These are phyloP conservation scores for Colletotrichum godetiae DNA, from an alignment of 2,329 filamentous ascomycete species.

Conservation along the genomic window DNA sequence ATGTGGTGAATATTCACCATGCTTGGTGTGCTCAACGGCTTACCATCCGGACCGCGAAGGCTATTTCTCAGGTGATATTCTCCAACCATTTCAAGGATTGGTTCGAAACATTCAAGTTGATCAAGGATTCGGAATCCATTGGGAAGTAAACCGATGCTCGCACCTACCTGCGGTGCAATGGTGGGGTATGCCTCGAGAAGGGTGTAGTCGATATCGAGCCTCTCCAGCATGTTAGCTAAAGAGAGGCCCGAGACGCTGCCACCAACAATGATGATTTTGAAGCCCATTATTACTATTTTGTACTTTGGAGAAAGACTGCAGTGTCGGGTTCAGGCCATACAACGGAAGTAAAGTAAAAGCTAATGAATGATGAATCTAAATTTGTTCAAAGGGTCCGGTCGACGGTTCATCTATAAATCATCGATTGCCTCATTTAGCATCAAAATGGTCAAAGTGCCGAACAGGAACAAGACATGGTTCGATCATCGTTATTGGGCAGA, in stretches of 20 bases:
- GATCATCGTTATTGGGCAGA: no score
- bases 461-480: no score
- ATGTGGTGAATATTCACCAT: not conserved
- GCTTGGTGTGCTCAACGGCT: slow-evolving; percentile 35
- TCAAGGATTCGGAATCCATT: slow-evolving; percentile 58
- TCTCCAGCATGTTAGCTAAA: slow-evolving; percentile 52
- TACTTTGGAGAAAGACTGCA: no score
- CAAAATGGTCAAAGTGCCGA: no score
- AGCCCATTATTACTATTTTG: slow-evolving; percentile 31
- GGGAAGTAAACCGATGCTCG: slow-evolving; percentile 57
- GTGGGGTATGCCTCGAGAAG: slow-evolving; percentile 56
- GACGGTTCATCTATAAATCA: no score
- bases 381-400: no score
- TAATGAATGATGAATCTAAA: no score
- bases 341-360: no score
- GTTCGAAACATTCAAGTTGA: slow-evolving; percentile 53
- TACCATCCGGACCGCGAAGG: slow-evolving; percentile 15
- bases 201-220: slow-evolving; percentile 58
- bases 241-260: slow-evolving; percentile 58
- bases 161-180: slow-evolving; percentile 59
- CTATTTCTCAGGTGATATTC: slow-evolving; percentile 23
- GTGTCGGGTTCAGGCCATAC: no score
- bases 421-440: no score
- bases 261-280: slow-evolving; percentile 59
- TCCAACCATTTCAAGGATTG: slow-evolving; percentile 39